Conservation (phyloP, 345 rosid species). For the Aegle marmelos region DNA sequence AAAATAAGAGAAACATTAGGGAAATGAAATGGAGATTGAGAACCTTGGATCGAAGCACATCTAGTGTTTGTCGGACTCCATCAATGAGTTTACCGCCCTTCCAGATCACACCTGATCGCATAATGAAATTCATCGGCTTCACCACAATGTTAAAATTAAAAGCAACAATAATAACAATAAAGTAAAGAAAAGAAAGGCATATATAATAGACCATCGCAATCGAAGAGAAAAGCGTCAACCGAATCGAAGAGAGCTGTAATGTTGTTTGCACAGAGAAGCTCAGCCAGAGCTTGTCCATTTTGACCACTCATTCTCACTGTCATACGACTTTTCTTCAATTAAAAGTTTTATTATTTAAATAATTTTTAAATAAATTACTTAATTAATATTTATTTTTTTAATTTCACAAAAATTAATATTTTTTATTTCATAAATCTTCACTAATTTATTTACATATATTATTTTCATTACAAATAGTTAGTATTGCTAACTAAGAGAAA, state of each 20-base stretch:
- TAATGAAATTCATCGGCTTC: not conserved
- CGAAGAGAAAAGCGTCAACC: conserved; percentile 68
- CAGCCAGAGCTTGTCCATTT: conserved; percentile 2
- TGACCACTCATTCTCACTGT: not conserved
- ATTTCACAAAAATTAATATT: too few species aligned
- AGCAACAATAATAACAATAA: not conserved
- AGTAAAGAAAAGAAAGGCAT: not conserved
- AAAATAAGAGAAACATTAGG: not conserved
- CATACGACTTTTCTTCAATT: too few species aligned
- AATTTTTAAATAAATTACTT: too few species aligned
- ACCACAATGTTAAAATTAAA: not conserved
- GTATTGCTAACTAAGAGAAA: too few species aligned
- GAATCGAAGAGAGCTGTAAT: conserved; percentile 46
- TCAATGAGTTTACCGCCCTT: conserved; percentile 77
- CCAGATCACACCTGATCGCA: conserved; percentile 87
- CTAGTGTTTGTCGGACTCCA: conserved; percentile 61
- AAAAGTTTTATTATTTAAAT: too few species aligned
- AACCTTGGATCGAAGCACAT: conserved; percentile 71
- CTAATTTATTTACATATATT: too few species aligned
- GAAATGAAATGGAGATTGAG: not conserved
- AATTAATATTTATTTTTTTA: too few species aligned
- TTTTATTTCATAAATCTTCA: too few species aligned
- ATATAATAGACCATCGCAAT: conserved; percentile 53
- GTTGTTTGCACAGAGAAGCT: conserved; percentile 40
- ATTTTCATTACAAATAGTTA: too few species aligned